phyloP scores from a whole-genome alignment of 2,329 filamentous ascomycete genomes.

The Aureobasidium sp. region DNA sequence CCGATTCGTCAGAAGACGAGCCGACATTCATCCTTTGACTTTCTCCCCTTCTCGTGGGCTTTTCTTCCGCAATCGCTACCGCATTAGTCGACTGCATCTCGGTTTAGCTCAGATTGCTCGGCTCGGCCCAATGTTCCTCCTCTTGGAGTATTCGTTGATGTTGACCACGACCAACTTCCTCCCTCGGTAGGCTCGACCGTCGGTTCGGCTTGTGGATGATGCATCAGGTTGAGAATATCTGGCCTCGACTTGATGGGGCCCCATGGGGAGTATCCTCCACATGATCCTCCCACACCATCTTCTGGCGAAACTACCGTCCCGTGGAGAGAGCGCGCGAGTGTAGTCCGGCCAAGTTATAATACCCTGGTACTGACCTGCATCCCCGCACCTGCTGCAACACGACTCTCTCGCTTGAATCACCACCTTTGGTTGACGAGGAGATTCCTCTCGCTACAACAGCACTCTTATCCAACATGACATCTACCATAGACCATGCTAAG shows the following conservation, averaged over 20 bases:
- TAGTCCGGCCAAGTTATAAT: not conserved
- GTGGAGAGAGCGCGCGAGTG: not conserved
- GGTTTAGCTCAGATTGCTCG: not conserved
- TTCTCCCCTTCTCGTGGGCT: not conserved
- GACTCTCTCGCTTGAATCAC: not conserved
- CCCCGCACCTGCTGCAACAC: not conserved
- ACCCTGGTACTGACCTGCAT: not conserved
- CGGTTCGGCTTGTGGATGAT: not conserved
- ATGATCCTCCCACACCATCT: not conserved
- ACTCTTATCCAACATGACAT: not conserved
- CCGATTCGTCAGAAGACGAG: not conserved
- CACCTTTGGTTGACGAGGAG: not conserved
- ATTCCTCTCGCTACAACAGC: not conserved
- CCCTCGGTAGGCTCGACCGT: not conserved
- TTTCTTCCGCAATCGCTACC: not conserved
- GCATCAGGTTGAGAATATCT: not conserved
- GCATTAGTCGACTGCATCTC: not conserved
- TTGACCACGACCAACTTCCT: not conserved
- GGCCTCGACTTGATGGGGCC: not conserved
- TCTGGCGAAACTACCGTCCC: too few relatives aligned
- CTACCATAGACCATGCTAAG: not conserved
- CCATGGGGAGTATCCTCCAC: not conserved
- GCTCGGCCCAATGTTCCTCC: not conserved
- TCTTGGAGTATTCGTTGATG: not conserved
- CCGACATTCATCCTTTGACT: not conserved